Evolutionary conservation across 1,284 basidiomycete species (phyloP).

Genomic region (Albatrellus sp.): DNA sequence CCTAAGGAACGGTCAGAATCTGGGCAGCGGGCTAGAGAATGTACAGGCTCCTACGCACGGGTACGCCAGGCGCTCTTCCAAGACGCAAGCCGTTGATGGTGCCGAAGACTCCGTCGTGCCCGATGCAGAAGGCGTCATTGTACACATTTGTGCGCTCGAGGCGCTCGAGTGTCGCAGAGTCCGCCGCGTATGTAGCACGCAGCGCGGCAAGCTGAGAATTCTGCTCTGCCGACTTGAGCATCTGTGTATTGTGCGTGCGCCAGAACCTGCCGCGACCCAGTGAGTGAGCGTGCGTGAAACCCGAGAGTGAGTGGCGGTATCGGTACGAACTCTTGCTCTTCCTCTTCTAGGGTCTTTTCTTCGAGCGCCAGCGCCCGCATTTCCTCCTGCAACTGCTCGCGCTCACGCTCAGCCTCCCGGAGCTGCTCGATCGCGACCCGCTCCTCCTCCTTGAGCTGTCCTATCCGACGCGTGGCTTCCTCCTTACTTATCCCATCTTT

Average conservation of each 20-base stretch:
- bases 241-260: conserved; percentile 64
- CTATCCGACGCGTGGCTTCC: conserved; percentile 60
- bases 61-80: conserved; percentile 72
- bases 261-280: conserved; percentile 53
- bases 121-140: conserved; percentile 97
- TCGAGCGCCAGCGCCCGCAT: conserved; percentile 60
- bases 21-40: conserved; percentile 2
- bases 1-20: conserved; percentile 27
- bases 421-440: conserved; percentile 60
- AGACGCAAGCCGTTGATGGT: conserved; percentile 94
- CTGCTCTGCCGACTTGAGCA: conserved; percentile 54
- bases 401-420: conserved; percentile 61
- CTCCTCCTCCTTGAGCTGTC: conserved; percentile 68
- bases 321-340: conserved; percentile 66
- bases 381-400: conserved; percentile 64
- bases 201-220: conserved; percentile 58
- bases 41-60: conserved; percentile 29
- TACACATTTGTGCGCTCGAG: conserved; percentile 94
- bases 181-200: conserved; percentile 64
- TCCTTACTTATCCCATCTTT: conserved; percentile 45
- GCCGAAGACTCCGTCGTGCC: conserved; percentile 86
- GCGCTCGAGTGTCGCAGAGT: conserved; percentile 68
- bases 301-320: background rate
- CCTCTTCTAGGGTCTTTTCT: conserved; percentile 62
- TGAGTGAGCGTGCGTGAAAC: background rate